A percentile compares a stretch with the other conserved stretches of the same genome.
These are phyloP conservation scores for Leccinum incarnatum DNA, from an alignment of 768 basidiomycete species.

Conservation along the genomic window DNA sequence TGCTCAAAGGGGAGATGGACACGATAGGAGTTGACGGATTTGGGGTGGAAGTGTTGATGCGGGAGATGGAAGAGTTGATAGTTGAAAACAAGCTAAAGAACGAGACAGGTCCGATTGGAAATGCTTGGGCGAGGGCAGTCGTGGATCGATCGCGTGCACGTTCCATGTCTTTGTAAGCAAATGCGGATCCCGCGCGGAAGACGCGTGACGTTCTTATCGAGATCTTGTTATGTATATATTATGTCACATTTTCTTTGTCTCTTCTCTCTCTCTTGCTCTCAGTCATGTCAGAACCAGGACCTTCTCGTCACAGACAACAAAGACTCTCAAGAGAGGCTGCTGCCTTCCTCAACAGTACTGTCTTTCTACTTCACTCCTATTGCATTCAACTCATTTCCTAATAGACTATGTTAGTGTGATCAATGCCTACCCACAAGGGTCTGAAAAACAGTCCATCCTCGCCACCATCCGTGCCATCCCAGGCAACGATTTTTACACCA, in stretches of 20 bases:
- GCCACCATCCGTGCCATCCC: slow-evolving; percentile 15
- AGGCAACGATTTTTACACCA: slow-evolving; percentile 20
- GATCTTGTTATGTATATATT: neutral
- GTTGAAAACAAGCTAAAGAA: slow-evolving; percentile 61
- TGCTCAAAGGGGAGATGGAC: slow-evolving; percentile 54
- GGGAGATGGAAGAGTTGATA: slow-evolving; percentile 64
- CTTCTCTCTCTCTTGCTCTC: neutral
- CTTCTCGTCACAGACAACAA: neutral
- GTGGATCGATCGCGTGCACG: slow-evolving; percentile 22
- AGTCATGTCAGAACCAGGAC: slow-evolving; percentile 1
- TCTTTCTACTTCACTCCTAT: neutral
- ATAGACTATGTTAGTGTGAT: slow-evolving; percentile 20
- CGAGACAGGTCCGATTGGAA: slow-evolving; percentile 51
- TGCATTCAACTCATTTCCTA: neutral
- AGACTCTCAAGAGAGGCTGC: slow-evolving; percentile 11
- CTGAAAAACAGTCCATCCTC: slow-evolving; percentile 18
- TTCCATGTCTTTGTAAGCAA: slow-evolving; percentile 26
- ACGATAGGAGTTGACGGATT: slow-evolving; percentile 33
- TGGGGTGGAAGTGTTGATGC: slow-evolving; percentile 41
- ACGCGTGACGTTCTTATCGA: slow-evolving; percentile 4
- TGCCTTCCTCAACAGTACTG: neutral
- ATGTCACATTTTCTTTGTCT: neutral
- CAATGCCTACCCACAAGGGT: slow-evolving; percentile 10
- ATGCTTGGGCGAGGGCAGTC: slow-evolving; percentile 49
- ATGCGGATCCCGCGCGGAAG: slow-evolving; percentile 15